Evolutionary conservation across 2,329 filamentous ascomycete species (phyloP).

Genomic region (Alternaria ventricosa): DNA sequence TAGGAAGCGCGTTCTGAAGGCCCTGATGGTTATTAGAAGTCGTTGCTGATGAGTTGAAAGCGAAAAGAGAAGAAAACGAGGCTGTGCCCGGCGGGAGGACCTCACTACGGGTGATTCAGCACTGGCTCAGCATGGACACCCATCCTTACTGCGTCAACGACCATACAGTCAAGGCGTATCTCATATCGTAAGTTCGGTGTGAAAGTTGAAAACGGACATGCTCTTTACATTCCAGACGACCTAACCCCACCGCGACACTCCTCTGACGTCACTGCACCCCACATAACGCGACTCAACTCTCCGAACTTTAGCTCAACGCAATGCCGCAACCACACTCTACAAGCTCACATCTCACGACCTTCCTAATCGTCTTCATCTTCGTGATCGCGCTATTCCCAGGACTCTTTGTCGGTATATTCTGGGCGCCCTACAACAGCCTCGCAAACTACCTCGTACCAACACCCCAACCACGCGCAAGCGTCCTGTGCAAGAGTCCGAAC

Average conservation of each 20-base stretch:
- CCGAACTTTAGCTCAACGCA: conserved; percentile 18
- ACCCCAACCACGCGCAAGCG: conserved; percentile 25
- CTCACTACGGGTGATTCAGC: background rate
- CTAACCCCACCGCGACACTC: background rate
- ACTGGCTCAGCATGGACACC: background rate
- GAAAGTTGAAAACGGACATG: background rate
- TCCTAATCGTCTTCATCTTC: conserved; percentile 58
- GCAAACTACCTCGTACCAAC: conserved; percentile 35
- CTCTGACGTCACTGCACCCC: conserved; percentile 11
- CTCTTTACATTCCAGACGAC: background rate
- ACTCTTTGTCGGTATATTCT: conserved; percentile 52
- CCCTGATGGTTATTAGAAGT: background rate
- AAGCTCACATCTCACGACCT: conserved; percentile 47
- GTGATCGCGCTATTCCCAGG: conserved; percentile 59
- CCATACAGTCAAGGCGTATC: background rate
- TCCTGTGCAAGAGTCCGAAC: conserved; percentile 34
- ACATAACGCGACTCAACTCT: conserved; percentile 11
- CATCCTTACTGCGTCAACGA: background rate
- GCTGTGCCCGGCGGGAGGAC: background rate
- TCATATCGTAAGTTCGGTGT: background rate
- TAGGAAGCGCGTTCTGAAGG: background rate
- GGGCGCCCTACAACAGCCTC: conserved; percentile 42
- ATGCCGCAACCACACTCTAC: conserved; percentile 31
- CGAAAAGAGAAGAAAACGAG: background rate
- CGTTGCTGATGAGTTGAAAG: background rate